Evolutionary conservation across 2,329 filamentous ascomycete genomes (phyloP).

Genomic region (Colletotrichum ledebouriae): DNA sequence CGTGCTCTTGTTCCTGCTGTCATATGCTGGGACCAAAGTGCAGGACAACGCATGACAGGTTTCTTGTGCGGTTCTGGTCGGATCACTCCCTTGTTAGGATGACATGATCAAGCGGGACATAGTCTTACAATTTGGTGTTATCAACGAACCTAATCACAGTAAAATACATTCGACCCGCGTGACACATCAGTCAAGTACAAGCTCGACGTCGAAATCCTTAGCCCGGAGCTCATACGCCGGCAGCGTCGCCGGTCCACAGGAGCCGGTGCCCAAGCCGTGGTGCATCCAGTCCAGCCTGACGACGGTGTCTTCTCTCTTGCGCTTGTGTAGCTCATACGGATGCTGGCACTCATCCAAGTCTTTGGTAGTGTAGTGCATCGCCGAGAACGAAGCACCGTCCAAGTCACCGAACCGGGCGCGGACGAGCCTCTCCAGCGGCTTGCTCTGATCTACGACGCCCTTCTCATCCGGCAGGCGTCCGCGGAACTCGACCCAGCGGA

Average conservation of each 20-base stretch:
- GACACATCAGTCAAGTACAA: conserved; percentile 57
- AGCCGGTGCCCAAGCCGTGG: conserved; percentile 73
- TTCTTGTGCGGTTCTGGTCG: not conserved
- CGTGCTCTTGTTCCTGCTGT: too few relatives aligned
- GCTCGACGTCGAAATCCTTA: conserved; percentile 58
- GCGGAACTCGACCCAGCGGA: conserved; percentile 68
- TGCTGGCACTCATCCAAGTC: conserved; percentile 69
- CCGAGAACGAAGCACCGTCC: conserved; percentile 68
- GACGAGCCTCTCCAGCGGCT: conserved; percentile 49
- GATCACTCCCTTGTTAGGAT: rapidly evolving
- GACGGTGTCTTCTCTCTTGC: conserved; percentile 63
- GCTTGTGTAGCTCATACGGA: conserved; percentile 69
- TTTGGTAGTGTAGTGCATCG: conserved; percentile 65
- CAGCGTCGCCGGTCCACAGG: conserved; percentile 70
- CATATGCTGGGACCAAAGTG: not conserved
- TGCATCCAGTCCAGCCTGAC: conserved; percentile 72
- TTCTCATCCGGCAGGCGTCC: conserved; percentile 45
- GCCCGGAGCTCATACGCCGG: conserved; percentile 60
- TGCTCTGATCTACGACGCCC: conserved; percentile 19
- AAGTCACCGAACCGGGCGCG: conserved; percentile 61
- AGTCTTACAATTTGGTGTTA: conserved; percentile 12
- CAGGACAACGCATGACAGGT: not conserved
- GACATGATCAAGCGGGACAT: not conserved
- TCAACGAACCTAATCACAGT: not conserved
- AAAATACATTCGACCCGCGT: not conserved